Base-by-base conservation (phyloP, 257 asterid genomes). In the Jaltomata sinuosa region DNA sequence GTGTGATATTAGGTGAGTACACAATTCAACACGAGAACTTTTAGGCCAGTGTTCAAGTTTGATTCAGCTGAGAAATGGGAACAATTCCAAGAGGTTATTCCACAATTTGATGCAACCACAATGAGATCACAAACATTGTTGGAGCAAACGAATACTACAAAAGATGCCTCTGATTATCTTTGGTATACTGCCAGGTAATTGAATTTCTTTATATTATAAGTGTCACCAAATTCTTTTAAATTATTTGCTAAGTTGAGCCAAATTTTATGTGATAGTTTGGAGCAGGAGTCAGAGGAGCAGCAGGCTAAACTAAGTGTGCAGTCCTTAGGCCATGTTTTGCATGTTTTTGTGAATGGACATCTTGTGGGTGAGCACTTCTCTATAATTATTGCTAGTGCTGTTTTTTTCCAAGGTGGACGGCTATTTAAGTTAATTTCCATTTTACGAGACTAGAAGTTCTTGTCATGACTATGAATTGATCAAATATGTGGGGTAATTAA, bases 171-270 rank as follows among this genome's bases (percentile, higher is more conserved):
- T 2, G 99, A 94, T 89, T 96, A 96, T 85, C 87, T 96, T 55
- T 96, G 99, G 99, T 96, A 94, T 91, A 94, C 92, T 61, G 11
- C 89, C 64, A 92, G 94, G 99, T 96, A 87, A 83, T 18, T 45
- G 3, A 32, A 34, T 47, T 45, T 50, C 34, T n/a, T n/a, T n/a
- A 38, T 5, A 38, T 38, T 5, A 5, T 38, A 19, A 47, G 8
- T 25, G 55, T 49, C 4, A 36, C 11, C 11, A 72, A 72, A 0
- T 9, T 3, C 10, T 72, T 72, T 19, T n/a, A 11, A 21, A 21
- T 72, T 64, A 19, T 83, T 38, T 59, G 16, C 83, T 87, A 82
- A 90, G 69, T 27, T 79, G 71, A 27, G 21, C 16, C 53, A n/a
- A 53, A 64, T 83, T 45, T 64, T 31, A 80, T 81, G 36, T 67